Conservation (phyloP, 192 early-diverging fungal genomes). For the Umbelopsis sp. region DNA sequence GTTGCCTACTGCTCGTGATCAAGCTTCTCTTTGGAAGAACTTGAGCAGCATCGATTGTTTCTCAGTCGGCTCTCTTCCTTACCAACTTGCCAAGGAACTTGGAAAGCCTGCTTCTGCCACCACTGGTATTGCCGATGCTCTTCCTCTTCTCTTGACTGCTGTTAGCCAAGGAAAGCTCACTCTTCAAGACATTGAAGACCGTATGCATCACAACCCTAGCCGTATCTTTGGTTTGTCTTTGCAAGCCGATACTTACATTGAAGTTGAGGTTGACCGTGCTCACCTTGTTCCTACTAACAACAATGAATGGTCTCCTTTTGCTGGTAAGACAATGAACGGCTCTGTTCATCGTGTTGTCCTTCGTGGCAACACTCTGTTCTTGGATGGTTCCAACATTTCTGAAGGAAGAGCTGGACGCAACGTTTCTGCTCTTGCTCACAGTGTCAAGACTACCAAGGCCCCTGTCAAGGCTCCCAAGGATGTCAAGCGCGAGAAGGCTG, state of each 20-base stretch:
- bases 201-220: slow-evolving; percentile 84
- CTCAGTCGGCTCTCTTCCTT: slow-evolving; percentile 76
- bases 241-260: slow-evolving; percentile 92
- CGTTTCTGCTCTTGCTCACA: slow-evolving; percentile 46
- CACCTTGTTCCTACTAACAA: slow-evolving; percentile 45
- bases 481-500: slow-evolving; percentile 15
- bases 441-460: slow-evolving; percentile 30
- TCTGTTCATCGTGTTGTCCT: slow-evolving; percentile 90
- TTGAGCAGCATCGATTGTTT: slow-evolving; percentile 90
- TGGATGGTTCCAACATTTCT: slow-evolving; percentile 73
- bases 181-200: slow-evolving; percentile 73
- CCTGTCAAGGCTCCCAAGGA: slow-evolving; percentile 28
- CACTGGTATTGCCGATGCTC: slow-evolving; percentile 66
- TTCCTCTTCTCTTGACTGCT: slow-evolving; percentile 82
- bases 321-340: slow-evolving; percentile 63
- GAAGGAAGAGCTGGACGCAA: slow-evolving; percentile 49
- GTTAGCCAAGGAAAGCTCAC: slow-evolving; percentile 78
- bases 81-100: slow-evolving; percentile 58
- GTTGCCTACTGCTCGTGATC: slow-evolving; percentile 58
- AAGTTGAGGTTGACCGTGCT: slow-evolving; percentile 87
- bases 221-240: slow-evolving; percentile 92
- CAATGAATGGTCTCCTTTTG: slow-evolving; percentile 63
- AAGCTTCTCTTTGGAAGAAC: slow-evolving; percentile 82
- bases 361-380: slow-evolving; percentile 79
- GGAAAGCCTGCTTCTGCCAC: slow-evolving; percentile 44